Conservation (phyloP, 805 yeast species). For the Cyberlindnera maclurae region DNA sequence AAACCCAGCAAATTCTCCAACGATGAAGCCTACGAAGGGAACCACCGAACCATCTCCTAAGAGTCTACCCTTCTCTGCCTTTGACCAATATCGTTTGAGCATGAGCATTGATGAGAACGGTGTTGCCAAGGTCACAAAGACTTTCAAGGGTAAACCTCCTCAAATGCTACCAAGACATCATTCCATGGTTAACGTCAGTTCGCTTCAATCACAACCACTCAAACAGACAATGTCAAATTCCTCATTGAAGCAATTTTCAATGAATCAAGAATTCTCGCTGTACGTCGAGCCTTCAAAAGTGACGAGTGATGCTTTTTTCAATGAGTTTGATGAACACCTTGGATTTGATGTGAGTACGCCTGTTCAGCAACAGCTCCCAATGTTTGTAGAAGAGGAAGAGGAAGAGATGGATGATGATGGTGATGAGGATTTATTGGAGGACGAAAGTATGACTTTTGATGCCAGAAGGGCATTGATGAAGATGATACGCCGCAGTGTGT, state of each 20-base stretch:
- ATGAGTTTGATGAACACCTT: constrained; percentile 13
- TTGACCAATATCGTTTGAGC: constrained; percentile 10
- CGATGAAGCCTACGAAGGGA: constrained; percentile 1
- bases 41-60: neutral
- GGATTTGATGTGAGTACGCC: constrained; percentile 6
- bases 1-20: constrained; percentile 20
- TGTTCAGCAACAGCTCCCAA: constrained; percentile 1
- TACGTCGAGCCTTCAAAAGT: constrained; percentile 20
- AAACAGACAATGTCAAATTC: constrained; percentile 10
- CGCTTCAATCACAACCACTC: constrained; percentile 7
- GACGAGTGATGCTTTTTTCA: constrained; percentile 15
- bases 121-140: constrained; percentile 18
- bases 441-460: constrained; percentile 17
- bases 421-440: constrained; percentile 9
- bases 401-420: constrained; percentile 5
- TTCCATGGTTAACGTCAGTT: constrained; percentile 11
- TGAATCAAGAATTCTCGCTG: constrained; percentile 10
- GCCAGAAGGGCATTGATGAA: constrained; percentile 25
- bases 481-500: constrained; percentile 23
- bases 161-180: constrained; percentile 16
- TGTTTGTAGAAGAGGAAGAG: neutral
- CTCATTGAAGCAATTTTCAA: constrained; percentile 6
- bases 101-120: constrained; percentile 23
- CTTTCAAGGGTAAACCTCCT: constrained; percentile 1
- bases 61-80: neutral